Evolutionary conservation across 768 basidiomycete genomes (phyloP), one percentile per base, ranked within the genome.

Genomic region (Leccinellum rugosiceps): DNA sequence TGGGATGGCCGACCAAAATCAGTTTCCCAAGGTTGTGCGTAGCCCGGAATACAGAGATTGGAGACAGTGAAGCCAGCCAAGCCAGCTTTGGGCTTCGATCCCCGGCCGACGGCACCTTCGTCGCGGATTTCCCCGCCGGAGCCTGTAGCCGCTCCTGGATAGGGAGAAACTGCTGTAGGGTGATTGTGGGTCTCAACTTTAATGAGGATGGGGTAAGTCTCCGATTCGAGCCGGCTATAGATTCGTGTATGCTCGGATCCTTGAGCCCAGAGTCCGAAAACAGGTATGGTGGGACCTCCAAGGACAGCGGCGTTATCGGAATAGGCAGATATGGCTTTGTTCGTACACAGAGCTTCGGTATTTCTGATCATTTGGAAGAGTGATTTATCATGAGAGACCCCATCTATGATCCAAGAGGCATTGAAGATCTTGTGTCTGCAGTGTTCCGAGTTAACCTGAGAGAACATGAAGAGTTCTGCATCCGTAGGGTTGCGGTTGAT

Each of bases 171-270:
- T 3, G 96, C 97, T 2, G 96, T 98, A 3, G 97, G 97, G 67
- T 98, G 97, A 69, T 99, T 99, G 73, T 99, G 97, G 3, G 97
- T 99, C 75, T 98, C 97, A 58, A 98, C 97, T 75, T 99, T 99
- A 77, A 94, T 86, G 23, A 98, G 80, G 55, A 99, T 90, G 14
- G 86, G 92, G 77, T 92, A 90, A 11, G 86, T 78, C 70, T 95
- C 94, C 25, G 78, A 63, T 23, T 74, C 67, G 15, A 74, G 69
- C 3, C 84, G 74, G 41, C 74, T 67, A 70, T 98, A 98, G 2
- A 83, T 62, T 51, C 74, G 74, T 28, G 56, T 21, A 58, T 63
- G 50, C 6, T 63, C 59, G 25, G 67, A 51, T 14, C 46, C 52
- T 63, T 64, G 17, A 59, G 66, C 6, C 72, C 77, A 74, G 19